Evolutionary conservation across 768 basidiomycete genomes (phyloP).

Genomic region (Wakefieldia striispora): DNA sequence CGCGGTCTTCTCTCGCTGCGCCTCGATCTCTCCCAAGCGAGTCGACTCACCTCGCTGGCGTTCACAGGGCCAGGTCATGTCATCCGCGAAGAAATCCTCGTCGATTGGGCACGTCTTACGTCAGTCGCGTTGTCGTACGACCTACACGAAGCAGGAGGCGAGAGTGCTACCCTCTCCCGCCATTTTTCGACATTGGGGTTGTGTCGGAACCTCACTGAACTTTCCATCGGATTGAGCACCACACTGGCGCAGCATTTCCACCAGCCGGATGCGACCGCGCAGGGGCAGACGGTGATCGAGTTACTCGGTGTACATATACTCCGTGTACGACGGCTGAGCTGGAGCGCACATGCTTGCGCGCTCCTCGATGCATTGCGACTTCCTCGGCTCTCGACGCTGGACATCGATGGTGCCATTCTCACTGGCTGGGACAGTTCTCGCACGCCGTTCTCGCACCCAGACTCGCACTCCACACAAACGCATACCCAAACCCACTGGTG

Average conservation of each 20-base stretch:
- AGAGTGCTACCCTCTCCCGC: slow-evolving; percentile 18
- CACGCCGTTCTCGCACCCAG: slow-evolving; percentile 8
- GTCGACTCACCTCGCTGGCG: slow-evolving; percentile 18
- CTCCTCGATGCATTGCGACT: slow-evolving; percentile 22
- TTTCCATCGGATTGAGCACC: slow-evolving; percentile 22
- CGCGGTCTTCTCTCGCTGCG: slow-evolving; percentile 16
- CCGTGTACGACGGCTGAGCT: slow-evolving; percentile 21
- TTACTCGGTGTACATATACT: slow-evolving; percentile 21
- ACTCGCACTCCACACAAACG: background rate
- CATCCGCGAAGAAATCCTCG: slow-evolving; percentile 20
- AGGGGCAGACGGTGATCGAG: slow-evolving; percentile 9
- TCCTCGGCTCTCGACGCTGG: slow-evolving; percentile 19
- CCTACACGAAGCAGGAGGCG: slow-evolving; percentile 24
- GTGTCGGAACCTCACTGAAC: slow-evolving; percentile 21
- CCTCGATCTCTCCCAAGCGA: slow-evolving; percentile 20
- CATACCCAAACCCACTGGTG: slow-evolving; percentile 13
- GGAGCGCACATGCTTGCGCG: slow-evolving; percentile 12
- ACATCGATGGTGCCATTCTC: slow-evolving; percentile 23
- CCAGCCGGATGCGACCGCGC: slow-evolving; percentile 7
- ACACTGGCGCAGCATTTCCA: slow-evolving; percentile 13
- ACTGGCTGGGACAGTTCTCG: slow-evolving; percentile 11
- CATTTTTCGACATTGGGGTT: slow-evolving; percentile 15
- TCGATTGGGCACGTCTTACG: slow-evolving; percentile 25
- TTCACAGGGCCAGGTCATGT: slow-evolving; percentile 26
- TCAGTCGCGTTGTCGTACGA: slow-evolving; percentile 25